A percentile compares a stretch with the other conserved stretches of the same genome.
These are phyloP conservation scores for Physcomitrellopsis africana DNA, from an alignment of 225 moss, liverwort and hornwort species.

Conservation along the genomic window DNA sequence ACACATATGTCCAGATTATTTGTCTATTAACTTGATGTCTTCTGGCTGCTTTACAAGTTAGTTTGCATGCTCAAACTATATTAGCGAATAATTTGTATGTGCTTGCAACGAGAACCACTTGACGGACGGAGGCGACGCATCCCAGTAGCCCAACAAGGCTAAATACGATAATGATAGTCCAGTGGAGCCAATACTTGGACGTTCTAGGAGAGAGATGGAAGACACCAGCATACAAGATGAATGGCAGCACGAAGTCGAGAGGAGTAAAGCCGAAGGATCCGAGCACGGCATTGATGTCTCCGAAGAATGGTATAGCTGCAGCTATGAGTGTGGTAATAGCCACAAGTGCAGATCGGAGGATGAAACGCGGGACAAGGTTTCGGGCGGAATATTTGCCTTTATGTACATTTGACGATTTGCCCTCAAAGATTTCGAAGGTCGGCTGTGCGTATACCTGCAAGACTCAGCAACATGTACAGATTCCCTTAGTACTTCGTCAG, in stretches of 20 bases:
- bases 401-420: slow-evolving; percentile 24
- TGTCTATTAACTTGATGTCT: too few species aligned
- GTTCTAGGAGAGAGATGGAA: slow-evolving; percentile 9
- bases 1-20: too few species aligned
- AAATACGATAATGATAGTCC: slow-evolving; percentile 16
- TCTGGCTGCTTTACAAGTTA: too few species aligned
- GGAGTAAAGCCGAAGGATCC: slow-evolving; percentile 48
- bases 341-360: slow-evolving; percentile 26
- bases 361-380: slow-evolving; percentile 30
- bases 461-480: background rate
- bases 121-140: slow-evolving; percentile 34
- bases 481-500: too few species aligned
- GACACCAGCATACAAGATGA: background rate
- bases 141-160: slow-evolving; percentile 25
- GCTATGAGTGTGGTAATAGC: slow-evolving; percentile 24
- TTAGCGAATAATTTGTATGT: slow-evolving; percentile 43
- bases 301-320: slow-evolving; percentile 31
- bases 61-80: slow-evolving; percentile 7
- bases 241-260: slow-evolving; percentile 41
- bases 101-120: slow-evolving; percentile 28
- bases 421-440: slow-evolving; percentile 40
- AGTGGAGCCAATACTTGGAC: slow-evolving; percentile 31
- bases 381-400: slow-evolving; percentile 12
- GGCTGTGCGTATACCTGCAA: slow-evolving; percentile 46
- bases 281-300: slow-evolving; percentile 26